Evolutionary conservation across 106 monocot genomes (phyloP).

Genomic region (Dendrobium nobile): DNA sequence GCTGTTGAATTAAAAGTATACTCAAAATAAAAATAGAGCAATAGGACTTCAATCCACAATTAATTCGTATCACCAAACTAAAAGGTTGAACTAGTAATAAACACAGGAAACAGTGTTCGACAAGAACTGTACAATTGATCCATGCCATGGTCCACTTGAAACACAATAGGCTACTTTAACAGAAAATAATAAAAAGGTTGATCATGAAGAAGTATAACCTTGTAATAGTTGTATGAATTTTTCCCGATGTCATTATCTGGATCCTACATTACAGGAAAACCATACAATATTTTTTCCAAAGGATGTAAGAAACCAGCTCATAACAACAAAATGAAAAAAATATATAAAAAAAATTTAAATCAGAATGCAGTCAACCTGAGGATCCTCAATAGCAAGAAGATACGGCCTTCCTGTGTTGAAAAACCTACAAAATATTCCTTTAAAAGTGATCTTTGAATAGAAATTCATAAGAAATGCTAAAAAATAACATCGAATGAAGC

Average conservation of each 20-base stretch:
- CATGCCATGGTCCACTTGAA: background rate
- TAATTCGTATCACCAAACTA: too few relatives aligned
- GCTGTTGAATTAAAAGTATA: too few relatives aligned
- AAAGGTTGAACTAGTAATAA: too few relatives aligned
- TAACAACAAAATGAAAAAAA: background rate
- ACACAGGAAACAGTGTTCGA: background rate
- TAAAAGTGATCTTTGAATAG: background rate
- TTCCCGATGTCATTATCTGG: slow-evolving; percentile 80
- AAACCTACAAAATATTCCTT: slow-evolving; percentile 38
- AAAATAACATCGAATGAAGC: background rate
- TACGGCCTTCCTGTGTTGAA: slow-evolving; percentile 50
- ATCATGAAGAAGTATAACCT: slow-evolving; percentile 26
- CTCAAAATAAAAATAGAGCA: too few relatives aligned
- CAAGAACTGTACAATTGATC: background rate
- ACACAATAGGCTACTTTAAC: background rate
- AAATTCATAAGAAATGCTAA: slow-evolving; percentile 3
- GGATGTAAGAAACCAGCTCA: background rate
- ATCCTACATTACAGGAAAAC: slow-evolving; percentile 22
- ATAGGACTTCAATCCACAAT: too few relatives aligned
- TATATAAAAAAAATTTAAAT: background rate
- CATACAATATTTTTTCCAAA: background rate
- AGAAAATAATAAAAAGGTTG: background rate
- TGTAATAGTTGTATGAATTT: slow-evolving; percentile 72
- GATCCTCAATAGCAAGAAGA: slow-evolving; percentile 84
- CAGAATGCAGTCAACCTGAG: slow-evolving; percentile 42